These are phyloP conservation scores for Colletotrichum zoysiae DNA, from an alignment of 2,329 filamentous ascomycete species.

Conservation along the genomic window DNA sequence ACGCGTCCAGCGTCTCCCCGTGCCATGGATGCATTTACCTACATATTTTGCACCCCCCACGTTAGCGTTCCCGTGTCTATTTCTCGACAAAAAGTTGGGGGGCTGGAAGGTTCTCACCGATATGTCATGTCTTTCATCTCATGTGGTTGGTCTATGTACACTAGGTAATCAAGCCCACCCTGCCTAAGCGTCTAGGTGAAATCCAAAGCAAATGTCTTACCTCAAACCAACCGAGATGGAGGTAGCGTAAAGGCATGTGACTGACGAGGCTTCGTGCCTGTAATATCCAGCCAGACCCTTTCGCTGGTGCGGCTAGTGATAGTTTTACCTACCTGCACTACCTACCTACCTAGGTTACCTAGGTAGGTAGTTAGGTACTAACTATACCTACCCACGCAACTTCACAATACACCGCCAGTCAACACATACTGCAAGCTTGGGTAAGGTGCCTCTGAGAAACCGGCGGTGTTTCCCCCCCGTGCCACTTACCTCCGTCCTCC, in stretches of 20 bases:
- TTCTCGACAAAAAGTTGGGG: not conserved
- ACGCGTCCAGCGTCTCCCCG: not conserved
- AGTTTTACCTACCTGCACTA: not conserved
- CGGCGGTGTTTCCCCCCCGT: too few species aligned
- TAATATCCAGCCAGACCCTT: conserved; percentile 4
- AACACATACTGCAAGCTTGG: too few species aligned
- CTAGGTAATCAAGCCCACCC: not conserved
- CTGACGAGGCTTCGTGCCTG: conserved; percentile 2
- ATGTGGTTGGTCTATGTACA: conserved; percentile 1
- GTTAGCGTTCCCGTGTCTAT: not conserved
- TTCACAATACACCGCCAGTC: too few species aligned
- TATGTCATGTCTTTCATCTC: conserved; percentile 17
- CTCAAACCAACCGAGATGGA: not conserved
- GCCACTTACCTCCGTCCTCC: too few species aligned
- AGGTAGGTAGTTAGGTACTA: too few species aligned
- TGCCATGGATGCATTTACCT: not conserved
- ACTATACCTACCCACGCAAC: too few species aligned
- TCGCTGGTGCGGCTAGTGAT: not conserved
- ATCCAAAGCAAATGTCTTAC: conserved; percentile 1
- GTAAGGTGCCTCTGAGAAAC: too few species aligned
- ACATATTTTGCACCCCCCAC: not conserved
- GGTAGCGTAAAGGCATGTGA: conserved; percentile 16
- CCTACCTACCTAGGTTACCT: too few species aligned
- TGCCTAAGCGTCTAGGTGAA: conserved; percentile 1
- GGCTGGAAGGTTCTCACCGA: conserved; percentile 30